Percentiles rank a stretch among this genome's conserved stretches.
Evolutionary conservation across 768 basidiomycete genomes (phyloP).

Genomic region (Leccinum olivaceopallidum): DNA sequence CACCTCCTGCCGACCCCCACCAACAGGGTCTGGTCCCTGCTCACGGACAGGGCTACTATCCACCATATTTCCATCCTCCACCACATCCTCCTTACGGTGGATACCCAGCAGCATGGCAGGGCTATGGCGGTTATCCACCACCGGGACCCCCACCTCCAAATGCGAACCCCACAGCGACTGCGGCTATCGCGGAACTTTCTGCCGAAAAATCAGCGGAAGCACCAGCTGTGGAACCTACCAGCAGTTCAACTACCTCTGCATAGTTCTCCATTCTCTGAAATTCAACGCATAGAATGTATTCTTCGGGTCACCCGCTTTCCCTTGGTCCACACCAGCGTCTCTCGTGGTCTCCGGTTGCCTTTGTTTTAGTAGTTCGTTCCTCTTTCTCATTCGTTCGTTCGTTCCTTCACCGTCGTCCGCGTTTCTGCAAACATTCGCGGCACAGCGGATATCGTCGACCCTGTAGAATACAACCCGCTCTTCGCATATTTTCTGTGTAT

Average conservation of each 20-base stretch:
- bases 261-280: constrained; percentile 11
- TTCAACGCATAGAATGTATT: constrained; percentile 29
- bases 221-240: constrained; percentile 17
- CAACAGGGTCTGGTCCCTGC: constrained; percentile 25
- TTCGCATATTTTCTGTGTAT: constrained; percentile 31
- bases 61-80: constrained; percentile 34
- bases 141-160: constrained; percentile 24
- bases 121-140: constrained; percentile 35
- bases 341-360: constrained; percentile 11
- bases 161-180: constrained; percentile 16
- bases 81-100: constrained; percentile 32
- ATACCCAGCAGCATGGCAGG: constrained; percentile 30
- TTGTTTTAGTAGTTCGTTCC: constrained; percentile 31
- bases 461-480: constrained; percentile 28
- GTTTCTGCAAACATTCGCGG: constrained; percentile 7
- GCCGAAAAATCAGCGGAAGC: constrained; percentile 29
- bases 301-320: constrained; percentile 15
- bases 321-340: constrained; percentile 15
- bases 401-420: constrained; percentile 7
- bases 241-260: constrained; percentile 22
- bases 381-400: constrained; percentile 7
- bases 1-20: constrained; percentile 26
- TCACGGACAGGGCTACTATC: constrained; percentile 29
- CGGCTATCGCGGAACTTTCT: constrained; percentile 17
- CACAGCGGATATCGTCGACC: constrained; percentile 15